These are phyloP conservation scores for Penicillium sp. DNA, from an alignment of 2,329 filamentous ascomycete genomes.

Conservation along the genomic window DNA sequence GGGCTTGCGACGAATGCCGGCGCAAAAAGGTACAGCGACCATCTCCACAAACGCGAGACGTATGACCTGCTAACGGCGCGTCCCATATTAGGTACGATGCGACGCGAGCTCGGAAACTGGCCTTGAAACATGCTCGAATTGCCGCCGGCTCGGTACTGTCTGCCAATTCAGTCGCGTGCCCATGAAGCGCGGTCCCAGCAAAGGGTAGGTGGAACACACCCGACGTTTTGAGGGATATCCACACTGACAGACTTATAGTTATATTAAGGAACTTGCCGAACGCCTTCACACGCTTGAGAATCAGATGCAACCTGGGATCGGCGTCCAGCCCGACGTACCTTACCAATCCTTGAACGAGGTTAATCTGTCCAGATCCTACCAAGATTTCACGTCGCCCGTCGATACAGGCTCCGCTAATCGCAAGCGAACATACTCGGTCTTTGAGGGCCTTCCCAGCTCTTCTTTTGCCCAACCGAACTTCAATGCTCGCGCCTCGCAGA, in stretches of 20 bases:
- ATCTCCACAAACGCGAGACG: slow-evolving; percentile 14
- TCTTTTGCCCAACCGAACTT: slow-evolving; percentile 40
- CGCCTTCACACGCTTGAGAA: slow-evolving; percentile 76
- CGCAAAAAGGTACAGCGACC: slow-evolving; percentile 62
- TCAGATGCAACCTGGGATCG: slow-evolving; percentile 53
- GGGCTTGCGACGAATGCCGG: slow-evolving; percentile 83
- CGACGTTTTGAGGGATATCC: background rate
- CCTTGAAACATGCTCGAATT: slow-evolving; percentile 73
- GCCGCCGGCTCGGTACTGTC: slow-evolving; percentile 65
- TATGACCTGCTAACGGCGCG: slow-evolving; percentile 19
- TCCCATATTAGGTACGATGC: slow-evolving; percentile 61
- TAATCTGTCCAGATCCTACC: slow-evolving; percentile 42
- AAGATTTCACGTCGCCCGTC: slow-evolving; percentile 52
- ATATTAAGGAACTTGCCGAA: slow-evolving; percentile 88
- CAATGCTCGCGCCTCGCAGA: slow-evolving; percentile 32
- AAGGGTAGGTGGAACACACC: slow-evolving; percentile 55
- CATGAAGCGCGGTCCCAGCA: slow-evolving; percentile 82
- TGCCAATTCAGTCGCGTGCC: slow-evolving; percentile 84
- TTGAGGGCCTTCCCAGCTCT: slow-evolving; percentile 42
- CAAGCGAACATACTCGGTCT: slow-evolving; percentile 49
- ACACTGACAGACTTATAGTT: slow-evolving; percentile 47
- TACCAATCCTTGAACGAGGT: slow-evolving; percentile 43
- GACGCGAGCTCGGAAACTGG: slow-evolving; percentile 71
- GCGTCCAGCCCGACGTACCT: slow-evolving; percentile 36
- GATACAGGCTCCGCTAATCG: slow-evolving; percentile 39